Evolutionary conservation across 1,139 yeast species (phyloP).

Genomic region (Kodamaea sp.): DNA sequence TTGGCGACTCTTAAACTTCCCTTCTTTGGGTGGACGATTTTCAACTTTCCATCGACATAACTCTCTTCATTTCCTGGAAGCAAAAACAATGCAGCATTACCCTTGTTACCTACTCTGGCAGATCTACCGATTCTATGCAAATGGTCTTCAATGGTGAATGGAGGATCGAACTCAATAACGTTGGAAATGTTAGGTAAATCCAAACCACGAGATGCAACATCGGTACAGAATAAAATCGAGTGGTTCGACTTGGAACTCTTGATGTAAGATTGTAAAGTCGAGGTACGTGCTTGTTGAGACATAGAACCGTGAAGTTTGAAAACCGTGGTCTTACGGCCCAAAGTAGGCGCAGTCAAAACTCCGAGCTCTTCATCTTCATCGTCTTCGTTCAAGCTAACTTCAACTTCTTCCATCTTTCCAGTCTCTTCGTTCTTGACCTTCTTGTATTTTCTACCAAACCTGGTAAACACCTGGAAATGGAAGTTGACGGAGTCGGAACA

Average conservation of each 20-base stretch:
- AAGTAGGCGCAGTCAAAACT: conserved; percentile 53
- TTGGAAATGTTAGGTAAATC: conserved; percentile 67
- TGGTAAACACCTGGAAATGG: conserved; percentile 75
- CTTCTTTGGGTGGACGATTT: conserved; percentile 61
- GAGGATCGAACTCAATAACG: conserved; percentile 70
- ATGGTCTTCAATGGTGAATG: conserved; percentile 70
- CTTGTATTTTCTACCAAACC: conserved; percentile 47
- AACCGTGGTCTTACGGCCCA: conserved; percentile 51
- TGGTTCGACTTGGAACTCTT: conserved; percentile 43
- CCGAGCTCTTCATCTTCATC: conserved; percentile 35
- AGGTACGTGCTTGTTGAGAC: conserved; percentile 76
- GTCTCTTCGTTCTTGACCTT: conserved; percentile 30
- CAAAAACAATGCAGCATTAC: conserved; percentile 70
- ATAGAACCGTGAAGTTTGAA: conserved; percentile 90
- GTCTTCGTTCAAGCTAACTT: conserved; percentile 16
- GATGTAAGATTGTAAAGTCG: conserved; percentile 72
- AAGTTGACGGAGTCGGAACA: conserved; percentile 95
- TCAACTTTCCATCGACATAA: conserved; percentile 59
- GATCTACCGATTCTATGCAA: conserved; percentile 74
- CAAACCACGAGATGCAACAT: conserved; percentile 73
- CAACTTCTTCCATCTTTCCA: conserved; percentile 21
- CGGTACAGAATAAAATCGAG: conserved; percentile 77
- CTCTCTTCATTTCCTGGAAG: conserved; percentile 88
- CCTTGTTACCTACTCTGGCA: conserved; percentile 69
- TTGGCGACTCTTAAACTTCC: conserved; percentile 36